Evolutionary conservation across 2,329 filamentous ascomycete genomes (phyloP).

Genomic region (Aspergillus niger): DNA sequence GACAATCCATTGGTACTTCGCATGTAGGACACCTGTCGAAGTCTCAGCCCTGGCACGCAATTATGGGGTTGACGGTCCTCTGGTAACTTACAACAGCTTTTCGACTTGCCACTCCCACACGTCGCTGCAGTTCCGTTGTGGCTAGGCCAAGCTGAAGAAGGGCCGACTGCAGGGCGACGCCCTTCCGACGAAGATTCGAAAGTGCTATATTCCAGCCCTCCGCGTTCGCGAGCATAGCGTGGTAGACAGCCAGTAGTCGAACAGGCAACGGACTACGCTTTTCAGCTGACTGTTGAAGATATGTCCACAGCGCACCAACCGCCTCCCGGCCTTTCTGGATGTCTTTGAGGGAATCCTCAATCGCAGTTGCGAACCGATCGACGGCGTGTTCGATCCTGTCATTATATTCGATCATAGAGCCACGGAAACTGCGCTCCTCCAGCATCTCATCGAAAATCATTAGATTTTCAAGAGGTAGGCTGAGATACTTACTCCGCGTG

Average conservation of each 20-base stretch:
- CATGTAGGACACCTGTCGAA: constrained; percentile 25
- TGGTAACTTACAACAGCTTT: constrained; percentile 64
- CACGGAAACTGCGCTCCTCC: constrained; percentile 77
- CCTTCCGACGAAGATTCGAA: constrained; percentile 71
- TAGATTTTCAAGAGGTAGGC: constrained; percentile 79
- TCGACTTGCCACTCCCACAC: constrained; percentile 80
- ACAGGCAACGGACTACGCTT: constrained; percentile 59
- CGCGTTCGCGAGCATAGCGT: constrained; percentile 89
- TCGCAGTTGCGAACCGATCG: constrained; percentile 71
- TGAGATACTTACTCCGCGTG: constrained; percentile 76
- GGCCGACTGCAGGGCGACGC: constrained; percentile 67
- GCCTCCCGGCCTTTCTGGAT: constrained; percentile 75
- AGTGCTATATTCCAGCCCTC: constrained; percentile 87
- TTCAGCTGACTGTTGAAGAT: constrained; percentile 68
- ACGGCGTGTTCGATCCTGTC: constrained; percentile 89
- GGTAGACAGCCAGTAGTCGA: constrained; percentile 72
- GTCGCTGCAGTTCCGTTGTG: constrained; percentile 81
- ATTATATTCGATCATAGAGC: constrained; percentile 82
- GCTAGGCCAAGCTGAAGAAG: constrained; percentile 74
- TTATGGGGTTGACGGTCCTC: neutral
- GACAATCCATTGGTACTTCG: constrained; percentile 13
- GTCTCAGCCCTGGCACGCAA: constrained; percentile 9
- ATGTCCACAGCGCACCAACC: constrained; percentile 73
- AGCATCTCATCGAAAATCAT: constrained; percentile 84
- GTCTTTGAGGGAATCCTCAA: constrained; percentile 78